Evolutionary conservation across 2,329 filamentous ascomycete genomes (phyloP).

Genomic region (Juglanconis sp.): DNA sequence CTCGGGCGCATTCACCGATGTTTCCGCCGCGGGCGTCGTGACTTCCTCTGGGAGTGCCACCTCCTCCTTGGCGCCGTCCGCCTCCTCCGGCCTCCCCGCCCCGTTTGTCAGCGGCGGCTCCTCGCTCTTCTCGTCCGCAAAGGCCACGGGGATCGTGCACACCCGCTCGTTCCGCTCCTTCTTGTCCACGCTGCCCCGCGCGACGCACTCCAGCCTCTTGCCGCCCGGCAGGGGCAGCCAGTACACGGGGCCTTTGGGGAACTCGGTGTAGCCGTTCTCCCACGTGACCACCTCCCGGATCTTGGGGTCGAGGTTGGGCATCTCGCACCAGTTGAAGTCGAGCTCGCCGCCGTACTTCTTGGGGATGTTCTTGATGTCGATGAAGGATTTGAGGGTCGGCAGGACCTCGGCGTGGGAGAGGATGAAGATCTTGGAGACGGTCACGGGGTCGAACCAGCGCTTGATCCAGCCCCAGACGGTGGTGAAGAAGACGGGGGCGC

Average conservation of each 20-base stretch:
- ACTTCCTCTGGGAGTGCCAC: too few relatives aligned
- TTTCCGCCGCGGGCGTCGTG: conserved; percentile 1
- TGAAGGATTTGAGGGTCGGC: conserved; percentile 74
- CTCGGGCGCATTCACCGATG: conserved; percentile 4
- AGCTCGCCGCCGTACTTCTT: conserved; percentile 86
- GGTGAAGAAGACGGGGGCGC: conserved; percentile 85
- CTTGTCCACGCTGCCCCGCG: conserved; percentile 46
- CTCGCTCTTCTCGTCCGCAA: conserved; percentile 11
- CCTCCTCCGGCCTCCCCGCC: conserved; percentile 9
- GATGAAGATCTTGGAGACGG: conserved; percentile 95
- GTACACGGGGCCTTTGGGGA: conserved; percentile 55
- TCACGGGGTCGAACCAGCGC: conserved; percentile 92
- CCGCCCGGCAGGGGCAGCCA: conserved; percentile 51
- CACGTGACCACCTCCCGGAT: conserved; percentile 49
- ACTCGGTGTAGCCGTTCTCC: conserved; percentile 49
- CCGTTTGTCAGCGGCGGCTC: conserved; percentile 12
- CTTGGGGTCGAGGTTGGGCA: conserved; percentile 67
- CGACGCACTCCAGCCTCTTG: conserved; percentile 48
- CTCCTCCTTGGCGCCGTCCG: conserved; percentile 11
- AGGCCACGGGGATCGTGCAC: conserved; percentile 43
- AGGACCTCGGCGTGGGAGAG: conserved; percentile 70
- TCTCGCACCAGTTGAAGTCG: conserved; percentile 75
- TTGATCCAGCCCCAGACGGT: conserved; percentile 95
- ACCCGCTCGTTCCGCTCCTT: conserved; percentile 44
- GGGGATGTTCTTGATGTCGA: conserved; percentile 79